These are phyloP conservation scores for Ascoidea rubescens DNA, from an alignment of 805 yeast species.

Conservation along the genomic window DNA sequence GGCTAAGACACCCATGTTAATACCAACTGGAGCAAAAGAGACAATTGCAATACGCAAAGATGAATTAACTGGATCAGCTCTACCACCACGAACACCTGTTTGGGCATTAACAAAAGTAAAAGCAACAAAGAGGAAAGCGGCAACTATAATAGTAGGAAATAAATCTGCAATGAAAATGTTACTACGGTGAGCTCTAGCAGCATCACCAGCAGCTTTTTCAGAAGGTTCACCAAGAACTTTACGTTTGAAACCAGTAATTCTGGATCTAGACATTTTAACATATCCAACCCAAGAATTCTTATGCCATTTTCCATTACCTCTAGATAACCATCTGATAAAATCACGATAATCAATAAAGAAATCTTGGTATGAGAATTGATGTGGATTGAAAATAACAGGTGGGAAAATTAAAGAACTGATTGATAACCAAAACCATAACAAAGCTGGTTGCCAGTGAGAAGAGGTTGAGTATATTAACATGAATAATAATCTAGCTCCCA, in stretches of 20 bases:
- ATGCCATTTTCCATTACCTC: conserved; percentile 62
- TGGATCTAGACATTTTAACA: conserved; percentile 66
- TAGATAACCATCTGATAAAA: conserved; percentile 60
- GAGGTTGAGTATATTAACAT: conserved; percentile 63
- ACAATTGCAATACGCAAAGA: conserved; percentile 60
- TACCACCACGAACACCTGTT: conserved; percentile 52
- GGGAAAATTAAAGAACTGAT: conserved; percentile 51
- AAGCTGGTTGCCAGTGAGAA: conserved; percentile 70
- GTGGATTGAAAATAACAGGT: conserved; percentile 67
- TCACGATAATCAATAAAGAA: conserved; percentile 56
- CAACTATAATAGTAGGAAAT: conserved; percentile 54
- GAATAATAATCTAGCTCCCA: conserved; percentile 58
- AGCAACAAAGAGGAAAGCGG: conserved; percentile 57
- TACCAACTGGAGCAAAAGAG: conserved; percentile 81
- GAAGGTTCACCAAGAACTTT: conserved; percentile 51
- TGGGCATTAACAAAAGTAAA: conserved; percentile 77
- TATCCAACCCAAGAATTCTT: conserved; percentile 69
- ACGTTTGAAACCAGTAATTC: conserved; percentile 84
- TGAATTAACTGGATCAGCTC: conserved; percentile 41
- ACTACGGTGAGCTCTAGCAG: conserved; percentile 62
- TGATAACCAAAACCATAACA: conserved; percentile 66
- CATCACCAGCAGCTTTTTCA: conserved; percentile 52
- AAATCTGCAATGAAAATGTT: conserved; percentile 75
- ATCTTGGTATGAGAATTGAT: conserved; percentile 56
- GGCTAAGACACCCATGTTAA: conserved; percentile 75